Evolutionary conservation across 2,329 filamentous ascomycete species (phyloP), one percentile per base, ranked within the genome.

Genomic region (Sporothrix sp.): DNA sequence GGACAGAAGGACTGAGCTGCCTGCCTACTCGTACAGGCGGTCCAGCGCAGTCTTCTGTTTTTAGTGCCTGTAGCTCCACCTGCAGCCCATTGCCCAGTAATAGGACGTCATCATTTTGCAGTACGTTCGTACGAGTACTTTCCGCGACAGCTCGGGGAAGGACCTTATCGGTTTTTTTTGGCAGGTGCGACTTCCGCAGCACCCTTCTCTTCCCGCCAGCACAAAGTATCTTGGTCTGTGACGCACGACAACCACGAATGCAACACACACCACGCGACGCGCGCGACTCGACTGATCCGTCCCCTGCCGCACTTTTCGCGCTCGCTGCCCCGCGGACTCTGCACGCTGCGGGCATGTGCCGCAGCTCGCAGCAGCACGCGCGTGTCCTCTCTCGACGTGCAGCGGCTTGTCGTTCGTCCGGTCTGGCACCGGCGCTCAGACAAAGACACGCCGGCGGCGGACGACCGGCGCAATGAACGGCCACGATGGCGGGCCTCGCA

Each of bases 401-500:
- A 25, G 36, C 32, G 8, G 33, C 18, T 40, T 18, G 23, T 11
- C 18, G 33, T 30, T 14, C 23, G 28, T 42, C 10, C 25, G 16
- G 9, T 36, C 27, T 23, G 13, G 10, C 18, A n/a, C 36, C 39
- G 36, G 40, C 14, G 25, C 32, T 39, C 14, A 20, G 23, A 33
- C 32, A 44, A 25, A 45, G 9, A 9, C 21, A 3, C 13, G 27
- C 16, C 16, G 21, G 25, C 38, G 14, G 32, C 35, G 27, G 23
- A 25, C 38, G 48, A 28, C 32, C 23, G 48, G 20, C 39, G 48
- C 43, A 40, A 50, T 50, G 52, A 44, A 40, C 43, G 42, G 38
- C 48, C 21, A 39, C 30, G 39, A 57, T 44, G 52, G 47, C 43
- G 50, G 56, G 35, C 39, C 48, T 11, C 43, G 32, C 39, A 47